These are phyloP conservation scores for Leishmania amazonensis DNA, from an alignment of 208 protist genomes.

Conservation along the genomic window DNA sequence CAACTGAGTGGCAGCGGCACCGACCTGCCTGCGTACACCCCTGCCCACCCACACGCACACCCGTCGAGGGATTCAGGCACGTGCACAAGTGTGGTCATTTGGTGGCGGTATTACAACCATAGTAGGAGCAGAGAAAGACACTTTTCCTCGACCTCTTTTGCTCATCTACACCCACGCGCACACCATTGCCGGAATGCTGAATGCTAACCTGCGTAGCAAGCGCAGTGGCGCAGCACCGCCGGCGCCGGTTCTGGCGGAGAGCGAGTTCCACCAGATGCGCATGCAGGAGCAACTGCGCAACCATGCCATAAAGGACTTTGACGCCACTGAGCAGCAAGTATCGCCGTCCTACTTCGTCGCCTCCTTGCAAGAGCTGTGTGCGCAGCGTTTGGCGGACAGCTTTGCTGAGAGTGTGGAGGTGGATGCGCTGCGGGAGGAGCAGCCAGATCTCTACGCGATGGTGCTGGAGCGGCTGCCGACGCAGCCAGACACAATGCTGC, in stretches of 20 bases:
- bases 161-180: background rate
- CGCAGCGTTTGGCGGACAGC: conserved; percentile 66
- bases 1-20: background rate
- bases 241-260: conserved; percentile 23
- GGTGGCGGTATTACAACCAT: background rate
- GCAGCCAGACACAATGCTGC: conserved; percentile 39
- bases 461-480: conserved; percentile 64
- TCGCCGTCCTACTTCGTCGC: conserved; percentile 77
- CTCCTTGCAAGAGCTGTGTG: conserved; percentile 71
- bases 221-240: conserved; percentile 1
- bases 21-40: background rate
- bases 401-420: conserved; percentile 61
- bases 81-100: background rate
- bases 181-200: background rate
- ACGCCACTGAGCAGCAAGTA: conserved; percentile 31
- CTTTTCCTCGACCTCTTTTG: background rate
- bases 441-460: conserved; percentile 63
- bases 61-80: background rate
- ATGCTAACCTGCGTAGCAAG: conserved; percentile 15
- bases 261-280: conserved; percentile 72
- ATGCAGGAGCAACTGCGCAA: conserved; percentile 49
- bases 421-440: conserved; percentile 57
- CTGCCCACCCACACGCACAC: background rate
- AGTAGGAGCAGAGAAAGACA: background rate
- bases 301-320: conserved; percentile 19